Percentiles rank a stretch among this genome's conserved stretches.
These are phyloP conservation scores for Ustilago hordei DNA, from an alignment of 1,284 basidiomycete genomes.

Conservation along the genomic window DNA sequence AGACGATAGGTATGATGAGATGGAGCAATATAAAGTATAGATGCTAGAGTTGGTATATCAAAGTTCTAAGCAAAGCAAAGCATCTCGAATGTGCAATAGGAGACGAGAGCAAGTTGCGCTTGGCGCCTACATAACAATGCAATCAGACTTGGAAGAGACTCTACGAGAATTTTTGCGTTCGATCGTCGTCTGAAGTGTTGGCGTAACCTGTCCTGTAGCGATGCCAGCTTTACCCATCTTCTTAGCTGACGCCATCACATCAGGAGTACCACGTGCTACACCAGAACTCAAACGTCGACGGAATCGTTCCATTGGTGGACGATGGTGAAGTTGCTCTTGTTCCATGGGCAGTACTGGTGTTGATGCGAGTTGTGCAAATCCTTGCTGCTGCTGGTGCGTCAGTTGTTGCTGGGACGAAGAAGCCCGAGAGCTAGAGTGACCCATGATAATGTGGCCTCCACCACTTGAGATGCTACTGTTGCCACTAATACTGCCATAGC, in stretches of 20 bases:
- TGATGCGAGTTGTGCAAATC: conserved; percentile 8
- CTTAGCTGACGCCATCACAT: conserved; percentile 9
- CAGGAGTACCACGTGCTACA: conserved; percentile 12
- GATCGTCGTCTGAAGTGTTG: conserved; percentile 23
- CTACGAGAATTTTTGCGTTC: conserved; percentile 47
- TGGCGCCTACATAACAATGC: conserved; percentile 39
- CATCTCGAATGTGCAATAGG: background rate
- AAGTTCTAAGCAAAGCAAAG: background rate
- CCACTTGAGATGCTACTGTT: conserved; percentile 51
- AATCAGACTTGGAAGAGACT: conserved; percentile 46
- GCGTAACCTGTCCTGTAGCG: conserved; percentile 32
- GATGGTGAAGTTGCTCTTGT: conserved; percentile 9
- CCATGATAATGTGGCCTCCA: conserved; percentile 21
- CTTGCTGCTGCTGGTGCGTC: background rate
- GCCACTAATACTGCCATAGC: conserved; percentile 52
- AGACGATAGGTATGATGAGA: background rate
- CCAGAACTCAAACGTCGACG: conserved; percentile 44
- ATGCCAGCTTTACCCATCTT: conserved; percentile 14
- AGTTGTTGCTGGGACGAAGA: conserved; percentile 37
- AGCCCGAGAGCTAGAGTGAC: conserved; percentile 30
- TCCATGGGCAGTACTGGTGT: conserved; percentile 24
- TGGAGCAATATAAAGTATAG: background rate
- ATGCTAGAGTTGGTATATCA: background rate
- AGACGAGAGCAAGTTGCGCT: background rate
- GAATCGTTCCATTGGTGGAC: conserved; percentile 20